Conservation (phyloP, 345 rosid species). For the Litchi chinensis region DNA sequence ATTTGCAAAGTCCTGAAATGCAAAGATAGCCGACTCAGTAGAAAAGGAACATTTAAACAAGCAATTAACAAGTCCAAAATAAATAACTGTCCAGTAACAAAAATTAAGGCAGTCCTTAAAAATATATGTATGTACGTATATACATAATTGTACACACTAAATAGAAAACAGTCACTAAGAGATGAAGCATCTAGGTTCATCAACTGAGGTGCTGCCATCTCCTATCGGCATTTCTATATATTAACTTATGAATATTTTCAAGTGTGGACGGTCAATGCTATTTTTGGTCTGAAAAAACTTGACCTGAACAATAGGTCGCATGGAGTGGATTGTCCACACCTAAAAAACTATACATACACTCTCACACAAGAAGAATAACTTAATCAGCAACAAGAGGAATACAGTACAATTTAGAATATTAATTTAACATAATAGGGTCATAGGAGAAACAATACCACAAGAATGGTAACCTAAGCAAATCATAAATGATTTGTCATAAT, state of each 20-base stretch:
- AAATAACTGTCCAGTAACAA: not conserved
- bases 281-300: too few relatives aligned
- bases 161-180: not conserved
- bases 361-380: too few relatives aligned
- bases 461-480: not conserved
- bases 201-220: too few relatives aligned
- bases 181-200: not conserved
- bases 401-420: not conserved
- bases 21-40: conserved; percentile 26
- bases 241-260: not conserved
- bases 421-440: not conserved
- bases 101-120: not conserved
- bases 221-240: not conserved
- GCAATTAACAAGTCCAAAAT: not conserved
- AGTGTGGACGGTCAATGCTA: not conserved
- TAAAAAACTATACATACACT: not conserved
- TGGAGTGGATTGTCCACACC: not conserved
- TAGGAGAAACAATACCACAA: not conserved
- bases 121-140: not conserved
- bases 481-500: too few relatives aligned
- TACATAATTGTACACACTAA: not conserved
- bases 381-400: not conserved
- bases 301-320: not conserved
- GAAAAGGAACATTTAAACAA: conserved; percentile 13
- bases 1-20: conserved; percentile 84